Base-by-base conservation (phyloP, 202 grass and related monocot genomes). In the Miscanthus sacchariflorus region DNA sequence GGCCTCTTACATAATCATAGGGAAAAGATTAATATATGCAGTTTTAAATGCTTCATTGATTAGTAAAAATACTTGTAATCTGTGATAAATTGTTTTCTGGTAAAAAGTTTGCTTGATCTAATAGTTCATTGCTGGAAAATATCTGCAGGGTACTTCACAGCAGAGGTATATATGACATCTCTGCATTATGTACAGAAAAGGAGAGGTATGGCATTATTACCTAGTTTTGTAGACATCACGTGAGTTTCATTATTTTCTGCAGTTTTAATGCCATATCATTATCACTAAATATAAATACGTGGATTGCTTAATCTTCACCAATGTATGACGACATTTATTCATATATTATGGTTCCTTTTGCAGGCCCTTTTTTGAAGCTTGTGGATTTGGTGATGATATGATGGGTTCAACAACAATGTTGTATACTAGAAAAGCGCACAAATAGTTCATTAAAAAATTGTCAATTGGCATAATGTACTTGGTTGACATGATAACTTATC, bases 81-180 rank as follows among this genome's bases (percentile, higher is more conserved):
- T 81, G n/a, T 9, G 42, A 48, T 63, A 35, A 33, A 50, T 78
- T 89, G 56, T 78, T 89, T 67, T 83, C 0, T 40, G 66, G 24
- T 86, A 18, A 23, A 79, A 61, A 70, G 13, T 80, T 85, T 74
- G 38, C n/a, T 85, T 88, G 17, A 74, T 71, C 50, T 82, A 12
- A 77, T 74, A 2, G 10, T 77, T 5, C 23, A n/a, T 42, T 73
- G 25, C 28, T 3, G 17, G 36, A 56, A 84, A 68, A 74, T 81
- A 46, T 88, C 36, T 88, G 45, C 85, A 99, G 94, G 87, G 45
- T 92, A 81, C 88, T 99, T 74, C 91, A 79, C 67, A 95, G 80
- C 77, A 96, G 86, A 92, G 93, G 89, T 70, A 99, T 99, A 88
- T 95, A 92, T 85, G 97, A 99, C 83, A 95, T 99, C 63, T 99